These are phyloP conservation scores for Exophiala alcalophila DNA, from an alignment of 2,329 filamentous ascomycete species.

Conservation along the genomic window DNA sequence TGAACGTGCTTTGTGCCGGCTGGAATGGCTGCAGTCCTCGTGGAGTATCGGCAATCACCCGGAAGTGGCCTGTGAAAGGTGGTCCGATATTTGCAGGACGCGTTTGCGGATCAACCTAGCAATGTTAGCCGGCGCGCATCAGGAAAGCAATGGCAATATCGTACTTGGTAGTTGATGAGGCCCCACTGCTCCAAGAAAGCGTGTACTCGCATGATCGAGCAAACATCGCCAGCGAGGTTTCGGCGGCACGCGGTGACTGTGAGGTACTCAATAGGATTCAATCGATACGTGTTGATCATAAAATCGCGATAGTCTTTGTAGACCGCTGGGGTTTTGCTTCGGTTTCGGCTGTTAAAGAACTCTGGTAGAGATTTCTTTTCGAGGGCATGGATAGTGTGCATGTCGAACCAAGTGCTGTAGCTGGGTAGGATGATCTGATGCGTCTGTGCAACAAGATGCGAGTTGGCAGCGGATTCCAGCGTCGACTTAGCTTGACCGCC, in stretches of 20 bases:
- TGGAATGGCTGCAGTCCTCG: slow-evolving; percentile 94
- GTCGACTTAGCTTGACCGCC: slow-evolving; percentile 71
- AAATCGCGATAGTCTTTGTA: slow-evolving; percentile 99
- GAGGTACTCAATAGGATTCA: slow-evolving; percentile 93
- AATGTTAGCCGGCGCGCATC: slow-evolving; percentile 31
- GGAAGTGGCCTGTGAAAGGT: slow-evolving; percentile 96
- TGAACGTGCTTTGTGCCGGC: slow-evolving; percentile 72
- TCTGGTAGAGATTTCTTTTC: slow-evolving; percentile 94
- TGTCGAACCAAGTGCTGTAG: slow-evolving; percentile 99
- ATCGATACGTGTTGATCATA: slow-evolving; percentile 98
- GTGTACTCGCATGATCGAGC: slow-evolving; percentile 98
- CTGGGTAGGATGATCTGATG: slow-evolving; percentile 95
- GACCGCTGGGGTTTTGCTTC: slow-evolving; percentile 93
- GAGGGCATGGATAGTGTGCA: slow-evolving; percentile 85
- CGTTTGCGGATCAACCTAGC: slow-evolving; percentile 89
- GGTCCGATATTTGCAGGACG: slow-evolving; percentile 92
- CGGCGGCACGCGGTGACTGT: slow-evolving; percentile 94
- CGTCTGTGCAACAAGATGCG: slow-evolving; percentile 88
- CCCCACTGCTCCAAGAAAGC: slow-evolving; percentile 98
- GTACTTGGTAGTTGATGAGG: slow-evolving; percentile 96
- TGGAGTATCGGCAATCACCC: slow-evolving; percentile 91
- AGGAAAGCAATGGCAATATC: slow-evolving; percentile 17
- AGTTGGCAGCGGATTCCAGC: slow-evolving; percentile 80
- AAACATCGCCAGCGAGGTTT: slow-evolving; percentile 95
- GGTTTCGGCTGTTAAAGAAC: slow-evolving; percentile 97